Base-by-base conservation (phyloP, 371 early-diverging fungal genomes). In the Apophysomyces trapeziformis region DNA sequence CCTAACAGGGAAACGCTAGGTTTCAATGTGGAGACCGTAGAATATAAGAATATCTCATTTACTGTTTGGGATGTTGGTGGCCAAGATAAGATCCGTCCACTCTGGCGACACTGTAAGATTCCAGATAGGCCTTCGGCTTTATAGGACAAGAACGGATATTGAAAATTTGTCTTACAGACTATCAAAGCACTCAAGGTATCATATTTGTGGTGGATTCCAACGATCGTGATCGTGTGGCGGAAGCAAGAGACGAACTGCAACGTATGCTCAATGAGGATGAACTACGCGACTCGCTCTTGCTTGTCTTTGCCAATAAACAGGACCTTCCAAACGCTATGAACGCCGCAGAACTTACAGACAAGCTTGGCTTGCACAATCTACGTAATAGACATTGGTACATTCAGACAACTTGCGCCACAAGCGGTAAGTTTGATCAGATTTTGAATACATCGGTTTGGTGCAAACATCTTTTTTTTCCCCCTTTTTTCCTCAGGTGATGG, bases 291-390 rank as follows among this genome's bases (percentile, higher is more conserved):
- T 88, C 94, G 4, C 84, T 89, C 56, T 75, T 96, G 71, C 81
- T 95, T 65, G 95, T 96, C 66, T 87, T 95, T 77, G 96, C 96
- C 45, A 95, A 95, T 77, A 95, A 96, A 78, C 96, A 93, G 84
- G 96, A 96, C 77, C 86, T 95, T 86, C 84, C 83, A 32, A 93
- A 94, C 21, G 94, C 95, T 35, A 91, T 95, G 94, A 84, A 87
- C 37, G 82, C 90, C n/a, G 90, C 94, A 21, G 93, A 96, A 73
- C 91, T 96, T 36, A 87, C 92, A 14, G 92, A 94, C 61, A 84
- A 84, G 16, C 74, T 96, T 46, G 93, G 93, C 1, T 74, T 96
- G 71, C 86, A 88, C 45, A 76, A 84, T 13, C 73, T 96, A 70
- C 89, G 88, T 78, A 89, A 89, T 75, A 74, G 96, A 57, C 90